Evolutionary conservation across 176 grass and related monocot genomes (phyloP).

Genomic region (Puya raimondii): DNA sequence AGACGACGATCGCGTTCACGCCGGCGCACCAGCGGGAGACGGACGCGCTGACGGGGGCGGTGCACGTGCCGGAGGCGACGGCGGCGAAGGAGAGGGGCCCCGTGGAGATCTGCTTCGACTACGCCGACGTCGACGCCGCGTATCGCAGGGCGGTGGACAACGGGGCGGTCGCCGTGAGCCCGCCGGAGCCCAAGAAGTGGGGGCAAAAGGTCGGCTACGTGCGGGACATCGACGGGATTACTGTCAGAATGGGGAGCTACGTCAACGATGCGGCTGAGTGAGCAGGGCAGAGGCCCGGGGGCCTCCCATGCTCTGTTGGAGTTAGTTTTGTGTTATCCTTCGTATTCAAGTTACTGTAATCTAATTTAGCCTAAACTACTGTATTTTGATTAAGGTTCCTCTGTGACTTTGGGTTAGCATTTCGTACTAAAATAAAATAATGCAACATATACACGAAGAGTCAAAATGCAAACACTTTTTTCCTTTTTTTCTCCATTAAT

Average conservation of each 20-base stretch:
- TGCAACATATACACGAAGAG: no score
- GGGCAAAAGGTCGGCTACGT: conserved; percentile 86
- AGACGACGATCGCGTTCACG: conserved; percentile 80
- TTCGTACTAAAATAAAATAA: no score
- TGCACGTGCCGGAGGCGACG: conserved; percentile 28
- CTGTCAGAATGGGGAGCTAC: conserved; percentile 53
- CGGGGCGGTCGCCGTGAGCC: conserved; percentile 51
- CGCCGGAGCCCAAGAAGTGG: conserved; percentile 61
- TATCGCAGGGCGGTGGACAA: conserved; percentile 44
- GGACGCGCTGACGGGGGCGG: conserved; percentile 39
- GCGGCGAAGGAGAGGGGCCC: conserved; percentile 18
- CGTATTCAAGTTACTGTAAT: no score
- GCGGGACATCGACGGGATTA: conserved; percentile 59
- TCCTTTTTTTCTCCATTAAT: no score
- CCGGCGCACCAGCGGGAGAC: conserved; percentile 72
- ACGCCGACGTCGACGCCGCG: conserved; percentile 61
- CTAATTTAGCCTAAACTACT: no score
- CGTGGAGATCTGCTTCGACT: conserved; percentile 91
- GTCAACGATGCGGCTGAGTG: conserved; percentile 11
- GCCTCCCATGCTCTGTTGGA: no score
- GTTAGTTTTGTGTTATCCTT: no score
- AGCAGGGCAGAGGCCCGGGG: no score
- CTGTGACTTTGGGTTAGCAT: no score
- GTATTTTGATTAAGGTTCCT: no score
- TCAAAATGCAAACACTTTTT: no score